phyloP scores from a whole-genome alignment of 1,284 basidiomycete genomes.

The Microbotryum violaceum region DNA sequence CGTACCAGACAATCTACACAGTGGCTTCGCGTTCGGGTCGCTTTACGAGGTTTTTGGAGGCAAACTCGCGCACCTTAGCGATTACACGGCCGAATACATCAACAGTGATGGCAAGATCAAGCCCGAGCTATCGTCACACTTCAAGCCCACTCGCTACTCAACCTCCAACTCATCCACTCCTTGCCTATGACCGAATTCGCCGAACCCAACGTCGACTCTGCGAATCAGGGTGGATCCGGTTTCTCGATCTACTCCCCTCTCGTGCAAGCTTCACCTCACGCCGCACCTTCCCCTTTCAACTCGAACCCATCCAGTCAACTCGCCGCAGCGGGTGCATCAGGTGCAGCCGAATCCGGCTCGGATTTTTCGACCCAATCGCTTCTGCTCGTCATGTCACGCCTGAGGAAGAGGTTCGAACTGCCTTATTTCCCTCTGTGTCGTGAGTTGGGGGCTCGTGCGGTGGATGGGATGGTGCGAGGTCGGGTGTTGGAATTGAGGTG shows the following conservation, averaged over 20 bases:
- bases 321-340: conserved; percentile 1
- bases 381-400: conserved; percentile 53
- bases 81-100: conserved; percentile 61
- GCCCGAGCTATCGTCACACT: conserved; percentile 29
- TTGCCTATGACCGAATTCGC: conserved; percentile 1
- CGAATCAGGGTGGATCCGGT: conserved; percentile 3
- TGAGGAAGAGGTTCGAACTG: conserved; percentile 45
- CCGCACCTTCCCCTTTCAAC: conserved; percentile 64
- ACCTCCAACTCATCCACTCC: conserved; percentile 36
- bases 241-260: conserved; percentile 32
- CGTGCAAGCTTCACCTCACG: conserved; percentile 55
- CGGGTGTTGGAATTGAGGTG: conserved; percentile 64
- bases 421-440: conserved; percentile 68
- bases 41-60: conserved; percentile 71
- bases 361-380: conserved; percentile 43
- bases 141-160: conserved; percentile 34
- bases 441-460: conserved; percentile 64
- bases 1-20: conserved; percentile 53
- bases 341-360: conserved; percentile 19
- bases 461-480: conserved; percentile 70
- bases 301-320: conserved; percentile 46
- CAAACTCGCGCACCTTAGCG: conserved; percentile 68
- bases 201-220: neutral
- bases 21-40: conserved; percentile 57
- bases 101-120: conserved; percentile 28